Base-by-base conservation (phyloP, 2,329 filamentous ascomycete species). In the Camptophora hylomeconis region DNA sequence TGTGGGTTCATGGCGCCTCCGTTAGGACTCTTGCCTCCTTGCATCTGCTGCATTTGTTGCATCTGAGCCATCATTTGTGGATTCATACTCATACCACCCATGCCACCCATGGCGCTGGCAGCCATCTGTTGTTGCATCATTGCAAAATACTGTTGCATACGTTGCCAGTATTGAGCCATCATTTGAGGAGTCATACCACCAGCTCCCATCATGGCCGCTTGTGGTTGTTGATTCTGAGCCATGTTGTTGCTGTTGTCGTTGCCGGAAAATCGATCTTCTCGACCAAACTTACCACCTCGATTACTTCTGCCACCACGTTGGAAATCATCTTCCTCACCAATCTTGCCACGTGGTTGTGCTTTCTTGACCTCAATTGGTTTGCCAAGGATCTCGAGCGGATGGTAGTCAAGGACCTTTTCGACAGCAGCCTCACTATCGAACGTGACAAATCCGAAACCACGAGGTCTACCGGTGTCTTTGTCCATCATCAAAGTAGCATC, bases 401-500 rank as follows among this genome's bases (percentile, higher is more conserved):
- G 35, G 13, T 76, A 71, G 32, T 78, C 75, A 23, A 98, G 72
- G 36, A 86, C 92, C 18, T 81, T 80, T 41, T 98, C 89, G 24
- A 98, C 89, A 11, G 89, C 89, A 10, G 82, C 76, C 48, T 98
- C 89, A 42, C 78, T 92, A 57, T 98, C 89, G 45, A 98, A 98
- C 0, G 89, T 98, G 30, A 98, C 89, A 53, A 98, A 98, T 9
- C 89, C 89, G 48, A 98, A 98, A 2, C 89, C 89, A 49, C 89
- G 72, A 3, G 89, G 89, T 21, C 89, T 74, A n/a, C 89, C 89
- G 1, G 89, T 98, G 54, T 98, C 89, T 58, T 98, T 98, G 54
- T 98, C 89, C 75, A 98, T 98, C 89, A 98, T 98, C 2, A 98
- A 72, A 0, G 89, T 98, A 2, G 89, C 89, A 57, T 98, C 89